phyloP scores from a whole-genome alignment of 2,329 filamentous ascomycete species.

The Exophiala phaeomuriformis region DNA sequence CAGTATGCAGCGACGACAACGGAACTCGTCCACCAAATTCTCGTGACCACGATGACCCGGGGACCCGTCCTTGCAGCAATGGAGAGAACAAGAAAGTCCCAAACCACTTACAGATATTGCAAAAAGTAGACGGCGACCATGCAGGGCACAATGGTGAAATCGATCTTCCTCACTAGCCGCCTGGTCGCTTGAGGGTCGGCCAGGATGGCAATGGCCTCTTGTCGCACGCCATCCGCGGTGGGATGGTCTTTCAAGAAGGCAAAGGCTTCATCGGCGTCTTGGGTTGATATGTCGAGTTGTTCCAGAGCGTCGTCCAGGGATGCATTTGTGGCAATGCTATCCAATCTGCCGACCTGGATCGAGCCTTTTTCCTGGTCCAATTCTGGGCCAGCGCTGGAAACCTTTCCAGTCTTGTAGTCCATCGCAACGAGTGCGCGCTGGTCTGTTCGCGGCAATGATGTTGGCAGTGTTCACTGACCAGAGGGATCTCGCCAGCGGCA shows the following conservation, averaged over 20 bases:
- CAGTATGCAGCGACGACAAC: not conserved
- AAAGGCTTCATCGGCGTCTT: slow-evolving; percentile 23
- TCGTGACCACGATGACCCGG: too few species aligned
- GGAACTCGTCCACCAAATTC: too few species aligned
- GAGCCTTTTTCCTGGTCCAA: not conserved
- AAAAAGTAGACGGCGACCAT: slow-evolving; percentile 32
- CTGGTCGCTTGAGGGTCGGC: slow-evolving; percentile 10
- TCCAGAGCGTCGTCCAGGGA: slow-evolving; percentile 13
- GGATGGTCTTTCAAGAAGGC: slow-evolving; percentile 19
- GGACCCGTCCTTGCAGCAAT: too few species aligned
- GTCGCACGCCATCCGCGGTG: slow-evolving; percentile 16
- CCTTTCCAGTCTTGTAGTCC: not conserved
- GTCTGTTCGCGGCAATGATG: too few species aligned
- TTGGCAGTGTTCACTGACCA: too few species aligned
- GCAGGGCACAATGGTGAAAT: slow-evolving; percentile 30
- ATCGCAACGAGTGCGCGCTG: not conserved
- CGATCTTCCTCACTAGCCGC: slow-evolving; percentile 30
- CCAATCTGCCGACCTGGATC: not conserved
- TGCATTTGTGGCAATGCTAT: slow-evolving; percentile 1
- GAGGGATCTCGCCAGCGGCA: too few species aligned
- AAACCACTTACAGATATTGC: slow-evolving; percentile 30
- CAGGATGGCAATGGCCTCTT: slow-evolving; percentile 20
- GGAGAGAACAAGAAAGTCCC: slow-evolving; percentile 6
- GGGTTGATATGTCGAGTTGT: slow-evolving; percentile 14
- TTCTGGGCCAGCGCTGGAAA: not conserved